Base-by-base conservation (phyloP, 2,329 filamentous ascomycete species). In the Neospermospora avenae region DNA sequence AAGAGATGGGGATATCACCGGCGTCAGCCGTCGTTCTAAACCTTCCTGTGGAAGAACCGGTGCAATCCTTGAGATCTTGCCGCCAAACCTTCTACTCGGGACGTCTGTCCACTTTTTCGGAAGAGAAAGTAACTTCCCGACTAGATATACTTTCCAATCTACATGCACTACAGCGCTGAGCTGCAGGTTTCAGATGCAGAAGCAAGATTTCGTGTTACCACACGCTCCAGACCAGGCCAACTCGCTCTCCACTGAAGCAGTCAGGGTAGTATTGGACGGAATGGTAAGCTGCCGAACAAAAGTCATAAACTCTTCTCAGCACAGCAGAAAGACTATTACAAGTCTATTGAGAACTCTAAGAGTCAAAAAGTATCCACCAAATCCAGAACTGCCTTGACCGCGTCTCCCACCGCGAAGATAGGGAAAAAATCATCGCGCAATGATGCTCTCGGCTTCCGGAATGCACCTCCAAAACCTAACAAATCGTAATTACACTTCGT, bases 401-500 rank as follows among this genome's bases (percentile, higher is more conserved):
- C 28, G 34, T 34, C 37, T 52, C 35, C 39, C 34, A 25, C 20
- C 25, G 18, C 25, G 18, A 18, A 52, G 24, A 31, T 52, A 18
- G 39, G 18, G 49, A 52, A 52, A 7, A 25, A 22, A 37, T 24
- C 22, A 34, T 52, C 31, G 35, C 31, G 49, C 35, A 20, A 39
- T 39, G 49, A 52, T 52, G 22, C 49, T 52, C 49, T 34, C 49
- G 49, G 49, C 34, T 52, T 52, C 49, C 49, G 49, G 49, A 52
- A 52, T 34, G 25, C 25, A 20, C 49, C 37, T 6, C 18, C 42
- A 37, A 37, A 37, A 10, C 16, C 14, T 16, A 34, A 28, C 4
- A 20, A n/a, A 16, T 31, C 14, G 7, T 25, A 3, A 16, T 28
- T 34, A 14, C 28, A 25, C 25, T 49, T 25, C 34, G 16, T 34